Base-by-base conservation (phyloP, 108 stramenopile species). In the Thalassiosira profunda region DNA sequence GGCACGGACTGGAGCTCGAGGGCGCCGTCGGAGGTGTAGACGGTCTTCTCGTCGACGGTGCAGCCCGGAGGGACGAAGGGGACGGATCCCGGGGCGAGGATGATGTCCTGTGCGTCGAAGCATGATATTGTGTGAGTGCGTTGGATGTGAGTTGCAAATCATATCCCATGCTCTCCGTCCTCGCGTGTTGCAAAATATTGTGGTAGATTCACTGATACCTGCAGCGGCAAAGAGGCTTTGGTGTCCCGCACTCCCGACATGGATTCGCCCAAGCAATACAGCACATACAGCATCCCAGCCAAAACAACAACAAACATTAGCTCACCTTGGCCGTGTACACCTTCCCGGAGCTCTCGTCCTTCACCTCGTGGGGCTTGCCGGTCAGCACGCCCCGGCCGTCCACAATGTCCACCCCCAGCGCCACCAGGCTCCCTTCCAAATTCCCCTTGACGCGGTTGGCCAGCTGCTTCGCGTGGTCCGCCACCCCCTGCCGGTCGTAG, bases 61-160 rank as follows among this genome's bases (percentile, higher is more conserved):
- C 97, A 85, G 65, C 98, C 98, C 2, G 97, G 97, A 17, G 98
- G 98, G 17, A 99, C 97, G 73, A 99, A 98, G 15, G 98, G 98
- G 58, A 98, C 78, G 51, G 92, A 94, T 30, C 98, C 98, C n/a
- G 98, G 98, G 8, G 98, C 98, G 57, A 99, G 85, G 46, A 99
- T 97, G 59, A 99, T 97, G 79, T 99, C 89, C 94, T 96, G 57
- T 9, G 68, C 74, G 18, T 79, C 67, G 65, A 56, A 63, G 3
- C n/a, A 21, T 11, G 17, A n/a, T 14, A 30, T 4, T 25, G 36
- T 51, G 17, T 3, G 30, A 6, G 1, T 34, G 12, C 5, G n/a
- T n/a, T n/a, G n/a, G n/a, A n/a, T n/a, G n/a, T n/a, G n/a, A n/a
- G n/a, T n/a, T n/a, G n/a, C n/a, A n/a, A n/a, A n/a, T n/a, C n/a